Evolutionary conservation across 2,329 filamentous ascomycete species (phyloP), one percentile per base, ranked within the genome.

Genomic region (Fusarium foetens): DNA sequence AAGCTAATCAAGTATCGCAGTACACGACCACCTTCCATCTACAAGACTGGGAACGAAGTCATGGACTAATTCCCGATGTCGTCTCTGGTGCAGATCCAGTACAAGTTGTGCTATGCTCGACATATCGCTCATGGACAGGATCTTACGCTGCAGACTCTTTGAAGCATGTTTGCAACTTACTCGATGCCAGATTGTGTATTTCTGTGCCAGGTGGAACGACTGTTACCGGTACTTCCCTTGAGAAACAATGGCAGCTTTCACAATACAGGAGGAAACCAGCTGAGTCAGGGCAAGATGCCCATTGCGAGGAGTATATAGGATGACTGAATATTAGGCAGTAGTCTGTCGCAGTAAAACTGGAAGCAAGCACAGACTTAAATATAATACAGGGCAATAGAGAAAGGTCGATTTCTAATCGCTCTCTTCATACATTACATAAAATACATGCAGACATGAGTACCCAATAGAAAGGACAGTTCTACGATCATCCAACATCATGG

Each of bases 391-490:
- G 12, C 7, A 12, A 21, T 6, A 12, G 8, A 19, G 8, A 5
- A 27, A 53, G 2, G 1, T 7, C 14, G 14, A n/a, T 10, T 10
- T 27, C 19, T 12, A 27, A 13, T 17, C 7, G 2, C 2, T 21
- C 9, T 53, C 23, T 10, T 27, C 9, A 35, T 13, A 19, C 7
- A 11, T 35, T 17, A 3, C 9, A 27, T n/a, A 27, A 36, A 58
- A 8, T 23, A 16, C 13, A 36, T 14, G 3, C 27, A 35, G 7
- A 16, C 81, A 43, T 91, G 13, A 7, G 7, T 2, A 8, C 89
- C 1, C 88, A 86, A 2, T 91, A 29, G 10, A 41, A 65, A 54
- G 6, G 16, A 36, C 42, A 31, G 42, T 19, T 29, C 7, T 14
- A 19, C 23, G 3, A 49, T 16, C 23, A 36, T 41, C 16, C 17